Evolutionary conservation across 2,329 filamentous ascomycete genomes (phyloP).

Genomic region (Alternaria sp.): DNA sequence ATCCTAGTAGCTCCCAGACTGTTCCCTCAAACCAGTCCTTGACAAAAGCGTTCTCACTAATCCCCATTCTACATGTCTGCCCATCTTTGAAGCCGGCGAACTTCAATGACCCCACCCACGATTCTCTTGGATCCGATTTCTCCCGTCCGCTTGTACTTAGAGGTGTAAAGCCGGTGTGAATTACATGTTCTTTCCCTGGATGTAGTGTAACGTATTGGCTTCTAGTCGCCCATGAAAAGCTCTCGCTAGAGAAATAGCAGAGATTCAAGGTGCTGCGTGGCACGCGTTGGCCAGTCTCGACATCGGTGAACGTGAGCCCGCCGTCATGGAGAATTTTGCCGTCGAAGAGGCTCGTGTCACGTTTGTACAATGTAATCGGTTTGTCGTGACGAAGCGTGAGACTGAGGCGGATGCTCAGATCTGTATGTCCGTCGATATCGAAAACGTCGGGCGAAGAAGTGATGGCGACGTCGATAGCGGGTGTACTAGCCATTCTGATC

Average conservation of each 20-base stretch:
- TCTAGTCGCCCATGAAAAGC: background rate
- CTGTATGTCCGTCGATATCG: background rate
- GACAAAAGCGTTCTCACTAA: background rate
- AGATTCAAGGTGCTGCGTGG: background rate
- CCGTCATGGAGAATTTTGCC: background rate
- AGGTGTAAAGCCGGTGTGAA: background rate
- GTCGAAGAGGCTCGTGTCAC: slow-evolving; percentile 1
- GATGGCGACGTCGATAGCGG: background rate
- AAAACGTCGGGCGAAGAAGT: slow-evolving; percentile 4
- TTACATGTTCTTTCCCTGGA: background rate
- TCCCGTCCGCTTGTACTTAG: background rate
- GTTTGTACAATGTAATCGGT: background rate
- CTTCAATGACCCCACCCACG: background rate
- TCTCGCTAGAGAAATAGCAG: background rate
- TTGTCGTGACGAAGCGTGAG: background rate
- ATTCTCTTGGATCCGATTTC: background rate
- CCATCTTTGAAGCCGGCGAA: background rate
- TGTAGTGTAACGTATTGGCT: background rate
- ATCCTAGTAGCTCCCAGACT: background rate
- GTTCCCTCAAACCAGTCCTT: background rate
- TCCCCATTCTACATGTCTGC: background rate
- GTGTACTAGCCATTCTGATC: background rate
- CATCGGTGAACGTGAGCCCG: slow-evolving; percentile 5
- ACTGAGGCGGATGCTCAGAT: background rate
- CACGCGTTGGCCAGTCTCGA: background rate